These are phyloP conservation scores for Mycena galericulata DNA, from an alignment of 768 basidiomycete species.

Conservation along the genomic window DNA sequence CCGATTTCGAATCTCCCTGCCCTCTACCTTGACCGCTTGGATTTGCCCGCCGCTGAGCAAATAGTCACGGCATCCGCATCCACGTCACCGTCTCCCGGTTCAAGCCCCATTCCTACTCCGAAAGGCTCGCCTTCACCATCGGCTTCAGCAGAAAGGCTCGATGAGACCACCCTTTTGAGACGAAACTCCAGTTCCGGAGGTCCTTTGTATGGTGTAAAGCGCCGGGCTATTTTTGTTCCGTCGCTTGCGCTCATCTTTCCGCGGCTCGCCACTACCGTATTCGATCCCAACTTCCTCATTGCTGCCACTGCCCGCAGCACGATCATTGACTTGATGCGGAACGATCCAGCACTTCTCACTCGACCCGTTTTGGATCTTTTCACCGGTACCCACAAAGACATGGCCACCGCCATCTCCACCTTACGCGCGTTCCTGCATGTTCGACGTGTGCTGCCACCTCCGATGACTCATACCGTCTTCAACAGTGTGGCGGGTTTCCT, in stretches of 20 bases:
- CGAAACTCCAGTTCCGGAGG: constrained; percentile 70
- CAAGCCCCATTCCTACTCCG: constrained; percentile 49
- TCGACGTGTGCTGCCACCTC: constrained; percentile 68
- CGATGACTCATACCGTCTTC: constrained; percentile 73
- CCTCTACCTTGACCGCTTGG: constrained; percentile 65
- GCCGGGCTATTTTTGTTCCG: constrained; percentile 76
- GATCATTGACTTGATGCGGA: constrained; percentile 76
- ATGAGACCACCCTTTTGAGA: constrained; percentile 55
- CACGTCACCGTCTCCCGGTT: constrained; percentile 42
- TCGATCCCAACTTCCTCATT: constrained; percentile 65
- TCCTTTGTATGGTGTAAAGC: constrained; percentile 59
- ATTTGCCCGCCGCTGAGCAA: constrained; percentile 45
- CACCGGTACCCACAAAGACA: constrained; percentile 60
- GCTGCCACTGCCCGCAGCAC: constrained; percentile 68
- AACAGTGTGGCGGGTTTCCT: constrained; percentile 79
- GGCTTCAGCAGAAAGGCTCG: constrained; percentile 39
- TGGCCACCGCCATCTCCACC: constrained; percentile 60
- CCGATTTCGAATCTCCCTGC: constrained; percentile 76
- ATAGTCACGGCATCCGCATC: constrained; percentile 17
- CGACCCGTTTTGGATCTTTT: constrained; percentile 73
- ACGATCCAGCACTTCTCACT: constrained; percentile 76
- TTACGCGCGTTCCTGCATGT: constrained; percentile 71
- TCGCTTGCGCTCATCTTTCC: constrained; percentile 67
- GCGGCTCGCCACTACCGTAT: constrained; percentile 62
- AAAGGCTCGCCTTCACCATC: constrained; percentile 39